phyloP scores from a whole-genome alignment of 169 alveolate species.

The Cryptosporidium sp. region DNA sequence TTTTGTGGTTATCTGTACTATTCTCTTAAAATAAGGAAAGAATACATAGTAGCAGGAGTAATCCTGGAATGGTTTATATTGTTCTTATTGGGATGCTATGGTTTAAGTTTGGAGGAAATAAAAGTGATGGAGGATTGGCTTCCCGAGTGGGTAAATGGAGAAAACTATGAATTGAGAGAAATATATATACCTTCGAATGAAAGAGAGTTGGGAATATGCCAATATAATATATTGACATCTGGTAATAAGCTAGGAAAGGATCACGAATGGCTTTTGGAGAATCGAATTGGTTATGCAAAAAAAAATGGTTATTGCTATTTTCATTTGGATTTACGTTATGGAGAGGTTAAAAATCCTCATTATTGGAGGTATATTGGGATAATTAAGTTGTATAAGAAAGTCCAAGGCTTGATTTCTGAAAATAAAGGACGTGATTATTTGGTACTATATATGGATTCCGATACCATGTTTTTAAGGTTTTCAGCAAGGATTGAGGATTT shows the following conservation, averaged over 20 bases:
- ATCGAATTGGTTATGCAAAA: constrained; percentile 33
- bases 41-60: background rate
- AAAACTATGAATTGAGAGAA: constrained; percentile 9
- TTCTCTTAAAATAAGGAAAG: background rate
- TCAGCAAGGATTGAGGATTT: constrained; percentile 26
- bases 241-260: constrained; percentile 48
- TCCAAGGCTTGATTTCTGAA: background rate
- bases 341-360: constrained; percentile 13
- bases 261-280: constrained; percentile 35
- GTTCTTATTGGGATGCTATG: background rate
- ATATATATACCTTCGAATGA: constrained; percentile 12
- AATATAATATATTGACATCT: constrained; percentile 29
- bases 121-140: constrained; percentile 23
- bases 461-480: constrained; percentile 47
- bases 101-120: constrained; percentile 5
- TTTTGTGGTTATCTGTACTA: background rate
- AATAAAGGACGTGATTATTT: background rate
- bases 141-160: constrained; percentile 46
- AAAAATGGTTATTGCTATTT: constrained; percentile 45
- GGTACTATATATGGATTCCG: constrained; percentile 56
- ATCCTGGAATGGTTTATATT: background rate
- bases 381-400: constrained; percentile 19
- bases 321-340: constrained; percentile 16
- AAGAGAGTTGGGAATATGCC: background rate
- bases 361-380: constrained; percentile 69